Evolutionary conservation across 2,329 filamentous ascomycete genomes (phyloP).

Genomic region (Talaromyces piceae): DNA sequence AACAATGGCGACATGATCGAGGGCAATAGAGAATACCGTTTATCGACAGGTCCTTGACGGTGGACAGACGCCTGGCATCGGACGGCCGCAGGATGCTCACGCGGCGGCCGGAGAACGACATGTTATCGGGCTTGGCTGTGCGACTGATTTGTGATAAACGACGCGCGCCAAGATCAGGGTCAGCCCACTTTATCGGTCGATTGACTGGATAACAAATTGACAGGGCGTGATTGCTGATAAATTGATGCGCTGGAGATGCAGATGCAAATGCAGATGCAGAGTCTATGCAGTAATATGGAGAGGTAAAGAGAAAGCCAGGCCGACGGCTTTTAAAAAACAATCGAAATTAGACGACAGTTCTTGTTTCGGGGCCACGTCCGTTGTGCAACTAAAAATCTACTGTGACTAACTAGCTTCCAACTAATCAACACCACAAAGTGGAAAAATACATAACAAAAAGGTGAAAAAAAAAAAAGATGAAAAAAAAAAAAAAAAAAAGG

Average conservation of each 20-base stretch:
- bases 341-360: neutral
- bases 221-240: neutral
- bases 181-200: neutral
- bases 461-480: too few relatives aligned
- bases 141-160: constrained; percentile 8
- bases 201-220: neutral
- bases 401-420: neutral
- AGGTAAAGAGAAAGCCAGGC: neutral
- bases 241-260: neutral
- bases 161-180: constrained; percentile 3
- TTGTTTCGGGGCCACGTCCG: neutral
- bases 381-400: neutral
- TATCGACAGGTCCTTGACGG: constrained; percentile 37
- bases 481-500: too few relatives aligned
- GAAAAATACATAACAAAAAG: too few relatives aligned
- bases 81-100: constrained; percentile 36
- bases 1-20: neutral
- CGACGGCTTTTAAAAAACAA: neutral
- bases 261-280: neutral
- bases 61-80: constrained; percentile 33
- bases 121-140: constrained; percentile 18
- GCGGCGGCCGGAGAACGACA: constrained; percentile 42
- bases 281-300: too few relatives aligned
- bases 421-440: too few relatives aligned
- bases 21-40: constrained; percentile 31